Percentiles rank a stretch among this genome's conserved stretches.
phyloP scores from a whole-genome alignment of 2,329 filamentous ascomycete genomes.

The Sporothrix globosa region DNA sequence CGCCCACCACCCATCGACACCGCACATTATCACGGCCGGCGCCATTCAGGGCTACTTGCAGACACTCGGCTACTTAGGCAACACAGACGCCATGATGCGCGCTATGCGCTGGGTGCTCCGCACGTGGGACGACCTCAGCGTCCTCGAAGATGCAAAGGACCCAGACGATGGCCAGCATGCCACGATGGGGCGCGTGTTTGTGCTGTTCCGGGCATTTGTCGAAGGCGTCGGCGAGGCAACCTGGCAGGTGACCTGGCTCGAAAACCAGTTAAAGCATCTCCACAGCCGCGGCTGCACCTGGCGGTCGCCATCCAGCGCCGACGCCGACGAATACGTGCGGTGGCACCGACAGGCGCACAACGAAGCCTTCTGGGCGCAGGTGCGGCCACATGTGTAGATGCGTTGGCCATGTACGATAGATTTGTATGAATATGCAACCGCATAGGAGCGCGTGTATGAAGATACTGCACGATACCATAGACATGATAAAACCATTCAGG shows the following conservation, averaged over 20 bases:
- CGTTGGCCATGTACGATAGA: not conserved
- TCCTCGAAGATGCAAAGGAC: conserved; percentile 45
- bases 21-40: conserved; percentile 51
- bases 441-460: not conserved
- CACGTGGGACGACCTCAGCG: conserved; percentile 48
- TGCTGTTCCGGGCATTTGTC: conserved; percentile 53
- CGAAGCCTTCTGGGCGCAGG: conserved; percentile 34
- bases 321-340: conserved; percentile 41
- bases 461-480: conserved; percentile 3
- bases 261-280: conserved; percentile 39
- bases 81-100: conserved; percentile 60
- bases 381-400: conserved; percentile 29
- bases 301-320: conserved; percentile 48
- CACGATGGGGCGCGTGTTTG: conserved; percentile 40
- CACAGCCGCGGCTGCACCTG: conserved; percentile 39
- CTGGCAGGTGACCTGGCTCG: conserved; percentile 41
- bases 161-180: conserved; percentile 45
- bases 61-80: conserved; percentile 62
- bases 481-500: not conserved
- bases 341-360: conserved; percentile 34
- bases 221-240: conserved; percentile 43
- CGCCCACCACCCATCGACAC: conserved; percentile 35
- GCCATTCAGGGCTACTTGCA: conserved; percentile 64
- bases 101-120: conserved; percentile 62
- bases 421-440: not conserved